Percentiles rank a stretch among this genome's conserved stretches.
Conservation (phyloP, 768 basidiomycete species). For the Suillus luteus region DNA sequence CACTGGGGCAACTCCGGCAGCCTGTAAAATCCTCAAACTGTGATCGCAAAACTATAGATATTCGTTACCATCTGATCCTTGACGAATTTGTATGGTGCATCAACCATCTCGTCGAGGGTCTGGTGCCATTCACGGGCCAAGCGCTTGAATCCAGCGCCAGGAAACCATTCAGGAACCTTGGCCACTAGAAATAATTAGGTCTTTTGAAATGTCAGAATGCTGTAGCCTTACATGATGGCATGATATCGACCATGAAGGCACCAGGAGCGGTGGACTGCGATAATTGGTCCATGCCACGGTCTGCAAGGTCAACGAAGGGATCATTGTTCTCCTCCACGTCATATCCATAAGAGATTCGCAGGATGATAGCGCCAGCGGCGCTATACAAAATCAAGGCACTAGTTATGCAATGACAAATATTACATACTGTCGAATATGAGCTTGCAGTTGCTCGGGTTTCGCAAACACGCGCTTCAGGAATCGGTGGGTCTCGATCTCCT, state of each 20-base stretch:
- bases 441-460: constrained; percentile 38
- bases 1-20: constrained; percentile 44
- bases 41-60: not conserved
- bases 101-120: constrained; percentile 57
- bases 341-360: constrained; percentile 57
- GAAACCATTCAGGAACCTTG: constrained; percentile 58
- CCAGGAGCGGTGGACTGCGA: constrained; percentile 50
- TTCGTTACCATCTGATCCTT: constrained; percentile 58
- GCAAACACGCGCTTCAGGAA: constrained; percentile 44
- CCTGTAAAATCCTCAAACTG: constrained; percentile 36
- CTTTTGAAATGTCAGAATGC: not conserved
- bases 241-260: constrained; percentile 49
- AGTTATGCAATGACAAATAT: constrained; percentile 2
- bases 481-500: constrained; percentile 43
- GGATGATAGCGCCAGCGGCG: constrained; percentile 53
- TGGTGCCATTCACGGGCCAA: constrained; percentile 55
- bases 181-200: constrained; percentile 32
- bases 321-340: constrained; percentile 53
- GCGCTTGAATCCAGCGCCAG: constrained; percentile 54
- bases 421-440: constrained; percentile 44
- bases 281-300: constrained; percentile 53
- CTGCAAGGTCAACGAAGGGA: constrained; percentile 53
- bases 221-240: constrained; percentile 42
- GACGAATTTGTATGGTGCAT: constrained; percentile 56
- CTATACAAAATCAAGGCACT: constrained; percentile 24